These are phyloP conservation scores for Ogataea salicorniae DNA, from an alignment of 805 yeast genomes.

Conservation along the genomic window DNA sequence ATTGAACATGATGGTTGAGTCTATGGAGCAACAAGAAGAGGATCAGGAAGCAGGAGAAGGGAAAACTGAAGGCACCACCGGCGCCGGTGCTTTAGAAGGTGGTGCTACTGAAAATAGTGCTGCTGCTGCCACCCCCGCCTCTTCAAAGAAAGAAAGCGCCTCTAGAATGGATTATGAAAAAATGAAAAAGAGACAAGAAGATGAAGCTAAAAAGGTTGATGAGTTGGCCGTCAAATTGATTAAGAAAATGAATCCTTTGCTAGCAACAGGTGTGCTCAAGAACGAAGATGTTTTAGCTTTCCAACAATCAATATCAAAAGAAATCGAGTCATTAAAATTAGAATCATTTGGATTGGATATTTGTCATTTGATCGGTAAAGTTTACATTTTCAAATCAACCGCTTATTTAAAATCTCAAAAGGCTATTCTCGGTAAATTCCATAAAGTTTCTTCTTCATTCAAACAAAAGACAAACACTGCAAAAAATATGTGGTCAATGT, in stretches of 20 bases:
- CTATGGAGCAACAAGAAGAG: conserved; percentile 25
- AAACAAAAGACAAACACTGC: conserved; percentile 72
- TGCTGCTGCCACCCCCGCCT: conserved; percentile 1
- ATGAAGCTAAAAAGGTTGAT: conserved; percentile 44
- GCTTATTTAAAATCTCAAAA: conserved; percentile 62
- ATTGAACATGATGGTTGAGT: conserved; percentile 61
- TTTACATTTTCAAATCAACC: conserved; percentile 60
- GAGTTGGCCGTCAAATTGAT: conserved; percentile 55
- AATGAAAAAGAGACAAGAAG: conserved; percentile 27
- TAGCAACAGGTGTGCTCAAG: conserved; percentile 35
- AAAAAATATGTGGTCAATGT: conserved; percentile 65
- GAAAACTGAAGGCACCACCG: neutral
- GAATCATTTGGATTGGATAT: conserved; percentile 84
- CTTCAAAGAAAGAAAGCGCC: conserved; percentile 6
- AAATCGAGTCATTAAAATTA: conserved; percentile 77
- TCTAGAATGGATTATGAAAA: conserved; percentile 22
- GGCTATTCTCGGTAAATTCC: conserved; percentile 59
- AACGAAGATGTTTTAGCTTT: conserved; percentile 47
- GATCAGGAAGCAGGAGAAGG: conserved; percentile 26
- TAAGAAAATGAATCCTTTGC: conserved; percentile 32
- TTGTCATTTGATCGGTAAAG: conserved; percentile 67
- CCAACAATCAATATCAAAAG: conserved; percentile 60
- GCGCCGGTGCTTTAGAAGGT: conserved; percentile 1
- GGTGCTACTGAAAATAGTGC: conserved; percentile 5
- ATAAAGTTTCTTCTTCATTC: conserved; percentile 54